Evolutionary conservation across 805 yeast species (phyloP).

Genomic region (Suhomyces sp.): DNA sequence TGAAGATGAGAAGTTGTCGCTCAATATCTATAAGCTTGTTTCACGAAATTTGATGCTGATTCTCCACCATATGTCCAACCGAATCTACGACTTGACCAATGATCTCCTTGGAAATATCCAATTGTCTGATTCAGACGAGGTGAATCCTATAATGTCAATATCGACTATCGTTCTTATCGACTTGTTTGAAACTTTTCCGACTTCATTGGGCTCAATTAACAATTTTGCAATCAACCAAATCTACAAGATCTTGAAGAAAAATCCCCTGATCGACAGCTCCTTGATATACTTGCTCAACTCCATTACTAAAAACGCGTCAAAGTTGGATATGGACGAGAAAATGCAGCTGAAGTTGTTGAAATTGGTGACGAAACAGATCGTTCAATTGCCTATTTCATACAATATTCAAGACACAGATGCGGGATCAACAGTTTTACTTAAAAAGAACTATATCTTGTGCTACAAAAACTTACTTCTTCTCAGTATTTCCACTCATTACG

Average conservation of each 20-base stretch:
- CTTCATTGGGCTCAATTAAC: slow-evolving; percentile 34
- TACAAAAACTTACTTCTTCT: slow-evolving; percentile 32
- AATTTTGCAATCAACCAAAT: slow-evolving; percentile 33
- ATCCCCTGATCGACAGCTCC: slow-evolving; percentile 21
- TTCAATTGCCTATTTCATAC: slow-evolving; percentile 17
- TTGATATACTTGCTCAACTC: slow-evolving; percentile 31
- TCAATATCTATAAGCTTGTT: slow-evolving; percentile 18
- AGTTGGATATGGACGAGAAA: slow-evolving; percentile 40
- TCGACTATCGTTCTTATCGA: slow-evolving; percentile 35
- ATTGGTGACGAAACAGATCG: slow-evolving; percentile 28
- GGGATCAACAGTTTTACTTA: slow-evolving; percentile 22
- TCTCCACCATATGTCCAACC: slow-evolving; percentile 30
- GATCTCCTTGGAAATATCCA: slow-evolving; percentile 26
- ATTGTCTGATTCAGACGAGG: slow-evolving; percentile 15
- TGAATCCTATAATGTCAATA: slow-evolving; percentile 18
- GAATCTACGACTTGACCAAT: slow-evolving; percentile 38
- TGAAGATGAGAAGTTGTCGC: background rate
- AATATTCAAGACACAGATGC: slow-evolving; percentile 12
- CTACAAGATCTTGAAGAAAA: slow-evolving; percentile 39
- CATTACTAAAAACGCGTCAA: slow-evolving; percentile 34
- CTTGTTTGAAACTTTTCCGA: slow-evolving; percentile 35
- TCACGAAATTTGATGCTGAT: slow-evolving; percentile 27
- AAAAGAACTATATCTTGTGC: slow-evolving; percentile 31
- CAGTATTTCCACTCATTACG: slow-evolving; percentile 36
- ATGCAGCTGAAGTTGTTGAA: slow-evolving; percentile 34